These are phyloP conservation scores for Tolypocladium album DNA, from an alignment of 2,329 filamentous ascomycete species.

Conservation along the genomic window DNA sequence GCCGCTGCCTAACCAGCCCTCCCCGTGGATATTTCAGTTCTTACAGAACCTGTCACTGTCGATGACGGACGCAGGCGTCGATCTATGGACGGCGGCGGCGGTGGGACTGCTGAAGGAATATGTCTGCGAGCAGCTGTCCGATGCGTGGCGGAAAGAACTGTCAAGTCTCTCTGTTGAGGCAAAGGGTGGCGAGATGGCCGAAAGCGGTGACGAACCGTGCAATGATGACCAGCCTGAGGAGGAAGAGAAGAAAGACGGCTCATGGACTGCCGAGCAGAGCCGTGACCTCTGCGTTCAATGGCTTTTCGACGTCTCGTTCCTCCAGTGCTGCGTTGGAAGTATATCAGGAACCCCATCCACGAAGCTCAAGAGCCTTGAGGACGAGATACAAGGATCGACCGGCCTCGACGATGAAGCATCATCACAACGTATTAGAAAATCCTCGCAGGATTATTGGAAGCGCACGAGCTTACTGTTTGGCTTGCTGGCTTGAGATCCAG, in stretches of 20 bases:
- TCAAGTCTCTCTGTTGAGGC: conserved; percentile 11
- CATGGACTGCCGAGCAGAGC: conserved; percentile 14
- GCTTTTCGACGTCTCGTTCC: conserved; percentile 47
- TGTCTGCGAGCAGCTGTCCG: conserved; percentile 39
- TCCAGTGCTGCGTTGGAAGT: conserved; percentile 34
- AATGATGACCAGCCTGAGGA: conserved; percentile 7
- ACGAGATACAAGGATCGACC: conserved; percentile 31
- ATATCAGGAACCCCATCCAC: conserved; percentile 11
- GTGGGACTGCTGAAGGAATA: conserved; percentile 51
- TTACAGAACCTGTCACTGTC: conserved; percentile 51
- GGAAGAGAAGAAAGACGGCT: not conserved
- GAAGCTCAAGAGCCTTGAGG: conserved; percentile 32
- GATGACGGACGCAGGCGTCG: conserved; percentile 63
- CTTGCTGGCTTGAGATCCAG: conserved; percentile 41
- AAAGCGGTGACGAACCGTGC: conserved; percentile 3
- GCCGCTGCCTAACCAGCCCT: conserved; percentile 67
- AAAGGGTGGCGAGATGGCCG: not conserved
- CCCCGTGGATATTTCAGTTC: conserved; percentile 62
- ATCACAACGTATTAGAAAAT: conserved; percentile 46
- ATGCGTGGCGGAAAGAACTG: conserved; percentile 35
- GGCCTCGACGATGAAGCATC: conserved; percentile 38
- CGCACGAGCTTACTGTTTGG: conserved; percentile 75
- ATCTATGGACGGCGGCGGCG: conserved; percentile 70
- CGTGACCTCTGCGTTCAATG: conserved; percentile 46
- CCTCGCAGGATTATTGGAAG: conserved; percentile 70